Evolutionary conservation across 306 rosid species (phyloP), one percentile per base, ranked within the genome.

Genomic region (Ormosia emarginata): DNA sequence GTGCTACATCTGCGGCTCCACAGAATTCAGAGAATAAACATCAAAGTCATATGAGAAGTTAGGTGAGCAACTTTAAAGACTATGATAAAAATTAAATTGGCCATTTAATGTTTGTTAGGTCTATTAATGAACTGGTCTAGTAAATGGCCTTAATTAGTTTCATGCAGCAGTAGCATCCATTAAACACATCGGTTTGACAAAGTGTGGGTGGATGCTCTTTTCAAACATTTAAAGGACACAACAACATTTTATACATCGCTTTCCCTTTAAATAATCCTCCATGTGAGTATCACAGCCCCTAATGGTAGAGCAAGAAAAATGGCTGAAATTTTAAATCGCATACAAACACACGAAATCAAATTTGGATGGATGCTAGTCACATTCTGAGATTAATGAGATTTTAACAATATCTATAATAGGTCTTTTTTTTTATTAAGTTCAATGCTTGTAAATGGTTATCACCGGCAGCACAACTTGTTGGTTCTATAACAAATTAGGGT

Each of bases 21-120:
- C 71, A 57, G 46, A 50, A 71, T 85, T 76, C 79, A 80, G 81
- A 85, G 85, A 84, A 86, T 78, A 74, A 88, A 83, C 90, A 90
- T 70, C 81, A 83, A 86, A 87, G 80, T 83, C 86, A 76, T 73
- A 86, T 40, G 82, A 81, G 85, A 80, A 80, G 90, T 90, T 90
- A 77, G 98, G 93, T 90, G 86, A 86, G 88, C 84, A 85, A 71
- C 89, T 87, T 90, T 81, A 86, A 84, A 78, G 87, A 84, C 81
- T 83, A 86, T 89, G 90, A 88, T 79, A 82, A 73, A 81, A 83
- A 83, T 75, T 91, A 74, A 95, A 91, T 86, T 81, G 76, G 15
- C 32, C 87, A 93, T 91, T 91, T 79, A 95, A 86, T 89, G 92
- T 75, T 9, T 3, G 93, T 90, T 93, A 89, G 97, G 91, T 91